Percentiles rank a stretch among this genome's conserved stretches.
phyloP scores from a whole-genome alignment of 176 grass and related monocot species.

The Cocos nucifera region DNA sequence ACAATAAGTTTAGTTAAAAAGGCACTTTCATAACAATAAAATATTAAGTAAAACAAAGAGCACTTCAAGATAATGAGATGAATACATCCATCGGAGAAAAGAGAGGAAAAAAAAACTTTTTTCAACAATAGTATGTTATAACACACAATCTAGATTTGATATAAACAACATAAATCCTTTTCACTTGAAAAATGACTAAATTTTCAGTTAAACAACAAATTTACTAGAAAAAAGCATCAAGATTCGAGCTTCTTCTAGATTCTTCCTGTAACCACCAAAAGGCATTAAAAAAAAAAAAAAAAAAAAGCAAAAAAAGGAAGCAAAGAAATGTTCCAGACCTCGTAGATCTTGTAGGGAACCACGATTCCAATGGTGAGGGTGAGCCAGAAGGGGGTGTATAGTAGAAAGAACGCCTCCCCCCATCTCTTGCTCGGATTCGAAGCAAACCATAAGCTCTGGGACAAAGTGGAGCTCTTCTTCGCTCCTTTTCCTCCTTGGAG shows the following conservation, averaged over 20 bases:
- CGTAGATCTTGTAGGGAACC: constrained; percentile 92
- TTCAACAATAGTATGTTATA: no score
- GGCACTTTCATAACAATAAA: no score
- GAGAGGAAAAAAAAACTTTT: no score
- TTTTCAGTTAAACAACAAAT: not conserved
- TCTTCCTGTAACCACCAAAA: not conserved
- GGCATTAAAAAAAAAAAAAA: not conserved
- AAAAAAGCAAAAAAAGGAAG: not conserved
- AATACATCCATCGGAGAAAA: no score
- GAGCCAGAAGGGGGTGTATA: constrained; percentile 93
- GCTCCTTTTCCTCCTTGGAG: no score
- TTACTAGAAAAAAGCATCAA: not conserved
- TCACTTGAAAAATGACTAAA: not conserved
- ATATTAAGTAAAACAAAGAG: no score
- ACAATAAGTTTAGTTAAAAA: not conserved
- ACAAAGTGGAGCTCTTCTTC: no score
- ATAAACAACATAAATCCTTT: not conserved
- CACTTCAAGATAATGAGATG: no score
- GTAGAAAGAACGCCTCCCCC: constrained; percentile 80
- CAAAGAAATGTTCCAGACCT: constrained; percentile 24
- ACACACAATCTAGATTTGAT: no score
- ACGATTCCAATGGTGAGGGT: constrained; percentile 80
- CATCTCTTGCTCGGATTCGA: constrained; percentile 79
- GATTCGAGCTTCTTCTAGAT: not conserved
- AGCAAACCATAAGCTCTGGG: constrained; percentile 42